Evolutionary conservation across 177 flowering plant genomes (phyloP).

Genomic region (Vitis hybrid): DNA sequence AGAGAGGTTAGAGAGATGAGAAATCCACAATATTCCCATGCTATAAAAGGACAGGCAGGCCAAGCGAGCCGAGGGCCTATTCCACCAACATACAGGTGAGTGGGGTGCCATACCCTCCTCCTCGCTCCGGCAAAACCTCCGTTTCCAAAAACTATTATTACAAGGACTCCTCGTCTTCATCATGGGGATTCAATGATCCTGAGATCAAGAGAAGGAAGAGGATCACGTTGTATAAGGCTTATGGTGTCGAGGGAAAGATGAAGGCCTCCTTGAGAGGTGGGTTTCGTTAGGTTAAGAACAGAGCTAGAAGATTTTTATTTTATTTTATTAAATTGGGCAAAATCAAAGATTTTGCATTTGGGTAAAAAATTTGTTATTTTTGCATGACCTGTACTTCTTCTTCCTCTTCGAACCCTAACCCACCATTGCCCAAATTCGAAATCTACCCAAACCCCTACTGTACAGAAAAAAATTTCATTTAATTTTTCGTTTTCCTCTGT

Average conservation of each 20-base stretch:
- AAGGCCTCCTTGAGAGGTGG: slow-evolving; percentile 36
- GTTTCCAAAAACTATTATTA: background rate
- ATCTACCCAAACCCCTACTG: too few species aligned
- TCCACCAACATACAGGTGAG: too few species aligned
- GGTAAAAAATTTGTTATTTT: too few species aligned
- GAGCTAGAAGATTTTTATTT: too few species aligned
- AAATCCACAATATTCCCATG: background rate
- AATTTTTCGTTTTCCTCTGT: too few species aligned
- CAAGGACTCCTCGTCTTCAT: background rate
- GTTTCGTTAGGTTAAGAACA: slow-evolving; percentile 46
- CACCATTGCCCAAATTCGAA: too few species aligned
- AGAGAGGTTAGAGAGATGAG: background rate
- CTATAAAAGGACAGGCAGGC: background rate
- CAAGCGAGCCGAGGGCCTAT: too few species aligned
- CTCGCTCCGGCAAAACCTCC: background rate
- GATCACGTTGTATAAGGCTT: slow-evolving; percentile 41
- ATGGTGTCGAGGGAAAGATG: slow-evolving; percentile 44
- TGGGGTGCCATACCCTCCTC: background rate
- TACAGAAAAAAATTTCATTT: too few species aligned
- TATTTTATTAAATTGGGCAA: too few species aligned
- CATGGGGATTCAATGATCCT: slow-evolving; percentile 30
- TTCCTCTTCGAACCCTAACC: too few species aligned
- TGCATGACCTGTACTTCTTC: too few species aligned
- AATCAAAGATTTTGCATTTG: too few species aligned
- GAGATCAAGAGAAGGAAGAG: slow-evolving; percentile 41